phyloP scores from a whole-genome alignment of 2,329 filamentous ascomycete species.

The Penicillium sp. region DNA sequence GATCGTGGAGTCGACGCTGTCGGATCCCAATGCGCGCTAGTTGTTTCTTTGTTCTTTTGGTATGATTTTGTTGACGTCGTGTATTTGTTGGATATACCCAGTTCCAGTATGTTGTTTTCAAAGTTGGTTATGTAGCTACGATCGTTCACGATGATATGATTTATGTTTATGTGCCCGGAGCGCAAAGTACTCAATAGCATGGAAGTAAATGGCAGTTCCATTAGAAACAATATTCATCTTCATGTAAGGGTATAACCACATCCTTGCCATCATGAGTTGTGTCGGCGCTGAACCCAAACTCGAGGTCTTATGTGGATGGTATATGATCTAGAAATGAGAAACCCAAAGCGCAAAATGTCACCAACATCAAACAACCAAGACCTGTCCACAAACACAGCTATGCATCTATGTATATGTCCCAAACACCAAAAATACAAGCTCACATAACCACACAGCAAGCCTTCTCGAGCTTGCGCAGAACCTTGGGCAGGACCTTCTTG shows the following conservation, averaged over 20 bases:
- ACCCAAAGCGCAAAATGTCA: neutral
- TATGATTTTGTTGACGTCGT: neutral
- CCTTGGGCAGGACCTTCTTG: conserved; percentile 58
- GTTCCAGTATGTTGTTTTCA: conserved; percentile 5
- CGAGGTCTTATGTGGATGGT: neutral
- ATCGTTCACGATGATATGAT: conserved; percentile 10
- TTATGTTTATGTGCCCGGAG: neutral
- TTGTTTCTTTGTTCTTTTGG: neutral
- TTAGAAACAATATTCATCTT: neutral
- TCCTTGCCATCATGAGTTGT: conserved; percentile 9
- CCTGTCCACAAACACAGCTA: neutral
- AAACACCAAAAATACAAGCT: conserved; percentile 8
- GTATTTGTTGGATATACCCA: conserved; percentile 19
- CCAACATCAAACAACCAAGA: neutral
- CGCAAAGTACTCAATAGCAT: neutral
- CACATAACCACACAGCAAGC: conserved; percentile 75
- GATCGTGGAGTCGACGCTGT: conserved; percentile 51
- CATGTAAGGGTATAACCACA: conserved; percentile 9
- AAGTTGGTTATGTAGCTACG: conserved; percentile 4
- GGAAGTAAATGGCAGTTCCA: neutral
- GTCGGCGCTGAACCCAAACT: neutral
- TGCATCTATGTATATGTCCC: conserved; percentile 1
- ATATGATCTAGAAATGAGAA: neutral
- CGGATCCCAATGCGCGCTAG: conserved; percentile 16
- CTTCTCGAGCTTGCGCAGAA: conserved; percentile 65